Evolutionary conservation across 2,329 filamentous ascomycete genomes (phyloP), one percentile per base, ranked within the genome.

Genomic region (Metarhizium brunneum): DNA sequence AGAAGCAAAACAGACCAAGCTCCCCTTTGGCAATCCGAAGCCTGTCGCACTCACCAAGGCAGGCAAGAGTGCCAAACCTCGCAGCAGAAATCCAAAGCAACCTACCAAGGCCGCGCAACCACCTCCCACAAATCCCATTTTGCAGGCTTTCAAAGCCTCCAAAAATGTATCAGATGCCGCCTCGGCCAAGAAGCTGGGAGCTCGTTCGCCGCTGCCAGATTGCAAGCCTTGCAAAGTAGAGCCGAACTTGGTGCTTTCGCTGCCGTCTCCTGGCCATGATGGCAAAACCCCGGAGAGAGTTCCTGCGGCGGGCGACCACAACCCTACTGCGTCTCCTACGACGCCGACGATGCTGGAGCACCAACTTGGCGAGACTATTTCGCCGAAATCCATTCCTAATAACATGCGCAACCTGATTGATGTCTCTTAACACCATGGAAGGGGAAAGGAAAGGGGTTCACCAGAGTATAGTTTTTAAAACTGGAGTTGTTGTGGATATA

Each of bases 1-100:
- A 18, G 78, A 74, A 61, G 59, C 72, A 49, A 83, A 78, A 64
- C 82, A 85, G 63, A 75, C 73, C 59, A 77, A 73, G 58, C 73
- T 85, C 36, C 61, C 66, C 1, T 81, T 83, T 57, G 65, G 56
- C n/a, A 60, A 63, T 30, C 53, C 59, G 42, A 32, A 63, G 57
- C 49, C 52, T 57, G 30, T 56, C 50, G 3, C 32, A 11, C 47
- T 60, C 63, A 43, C 58, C 49, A 56, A 58, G 52, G n/a, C 64
- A 13, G 59, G 60, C 50, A 61, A 63, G 45, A 52, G 53, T 13
- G 40, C 62, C 47, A 70, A 72, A 57, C 68, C 66, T 36, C 69
- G 67, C 25, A 55, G 59, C 48, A 65, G 65, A 54, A 69, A 68
- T 53, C 60, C 64, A 20, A 75, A 70, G 59, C 63, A 67, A 54